These are phyloP conservation scores for Fusarium oxysporum DNA, from an alignment of 2,329 filamentous ascomycete species.

Conservation along the genomic window DNA sequence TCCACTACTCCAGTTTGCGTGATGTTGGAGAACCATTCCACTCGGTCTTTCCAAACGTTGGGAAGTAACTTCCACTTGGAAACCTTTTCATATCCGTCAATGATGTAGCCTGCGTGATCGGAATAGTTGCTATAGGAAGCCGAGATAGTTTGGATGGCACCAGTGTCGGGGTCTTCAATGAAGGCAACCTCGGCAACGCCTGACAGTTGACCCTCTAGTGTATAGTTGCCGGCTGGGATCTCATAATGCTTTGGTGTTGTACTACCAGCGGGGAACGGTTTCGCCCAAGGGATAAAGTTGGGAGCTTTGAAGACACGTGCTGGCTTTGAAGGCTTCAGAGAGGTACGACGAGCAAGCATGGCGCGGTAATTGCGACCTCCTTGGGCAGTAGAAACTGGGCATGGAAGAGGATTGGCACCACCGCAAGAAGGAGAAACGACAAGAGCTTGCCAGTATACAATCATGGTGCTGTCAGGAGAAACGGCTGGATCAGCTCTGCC, in stretches of 20 bases:
- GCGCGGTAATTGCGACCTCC: constrained; percentile 55
- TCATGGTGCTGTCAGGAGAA: constrained; percentile 55
- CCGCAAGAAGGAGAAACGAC: constrained; percentile 54
- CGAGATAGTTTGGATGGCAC: neutral
- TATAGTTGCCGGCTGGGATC: neutral
- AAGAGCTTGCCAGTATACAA: constrained; percentile 56
- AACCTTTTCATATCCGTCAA: constrained; percentile 30
- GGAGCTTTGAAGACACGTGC: constrained; percentile 17
- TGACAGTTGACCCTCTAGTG: neutral
- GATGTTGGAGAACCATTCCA: constrained; percentile 56
- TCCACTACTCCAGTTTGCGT: constrained; percentile 47
- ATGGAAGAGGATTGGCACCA: constrained; percentile 56
- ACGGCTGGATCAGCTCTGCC: constrained; percentile 58
- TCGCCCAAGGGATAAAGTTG: constrained; percentile 1
- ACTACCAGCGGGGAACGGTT: neutral
- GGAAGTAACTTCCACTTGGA: constrained; percentile 2
- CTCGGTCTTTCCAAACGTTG: constrained; percentile 31
- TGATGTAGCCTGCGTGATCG: neutral
- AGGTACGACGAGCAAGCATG: constrained; percentile 55
- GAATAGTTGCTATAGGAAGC: neutral
- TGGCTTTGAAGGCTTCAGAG: constrained; percentile 44
- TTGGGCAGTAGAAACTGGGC: constrained; percentile 53
- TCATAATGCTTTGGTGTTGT: neutral
- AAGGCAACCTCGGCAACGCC: neutral
- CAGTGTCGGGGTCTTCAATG: neutral